Evolutionary conservation across 2,329 filamentous ascomycete species (phyloP).

Genomic region (Didymella exigua): DNA sequence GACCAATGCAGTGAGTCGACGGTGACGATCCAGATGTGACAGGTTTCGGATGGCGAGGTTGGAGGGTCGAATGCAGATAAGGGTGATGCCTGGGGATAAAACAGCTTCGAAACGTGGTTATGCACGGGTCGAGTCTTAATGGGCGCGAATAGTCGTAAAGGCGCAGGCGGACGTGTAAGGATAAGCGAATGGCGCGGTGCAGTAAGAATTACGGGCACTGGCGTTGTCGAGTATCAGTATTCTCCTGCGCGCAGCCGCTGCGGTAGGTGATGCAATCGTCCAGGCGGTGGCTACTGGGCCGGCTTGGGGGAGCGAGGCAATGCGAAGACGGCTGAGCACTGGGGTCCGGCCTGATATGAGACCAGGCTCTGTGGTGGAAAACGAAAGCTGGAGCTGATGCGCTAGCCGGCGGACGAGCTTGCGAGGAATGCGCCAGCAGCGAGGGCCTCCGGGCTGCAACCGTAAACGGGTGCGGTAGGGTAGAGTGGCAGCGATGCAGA

Average conservation of each 20-base stretch:
- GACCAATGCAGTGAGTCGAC: slow-evolving; percentile 24
- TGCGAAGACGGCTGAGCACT: slow-evolving; percentile 14
- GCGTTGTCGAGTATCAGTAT: slow-evolving; percentile 2
- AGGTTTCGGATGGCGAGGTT: slow-evolving; percentile 24
- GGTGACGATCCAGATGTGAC: slow-evolving; percentile 25
- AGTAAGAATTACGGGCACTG: slow-evolving; percentile 22
- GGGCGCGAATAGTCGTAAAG: slow-evolving; percentile 7
- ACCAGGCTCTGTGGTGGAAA: slow-evolving; percentile 18
- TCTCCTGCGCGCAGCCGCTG: slow-evolving; percentile 17
- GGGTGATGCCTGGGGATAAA: slow-evolving; percentile 32
- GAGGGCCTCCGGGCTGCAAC: slow-evolving; percentile 17
- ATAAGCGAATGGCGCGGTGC: slow-evolving; percentile 33
- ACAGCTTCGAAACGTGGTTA: slow-evolving; percentile 46
- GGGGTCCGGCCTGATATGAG: slow-evolving; percentile 32
- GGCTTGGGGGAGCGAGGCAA: slow-evolving; percentile 21
- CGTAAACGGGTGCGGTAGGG: slow-evolving; percentile 20
- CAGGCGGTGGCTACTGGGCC: slow-evolving; percentile 13
- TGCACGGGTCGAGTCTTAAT: slow-evolving; percentile 22
- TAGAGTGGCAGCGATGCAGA: slow-evolving; percentile 16
- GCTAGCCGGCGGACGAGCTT: slow-evolving; percentile 28
- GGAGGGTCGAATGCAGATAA: slow-evolving; percentile 24
- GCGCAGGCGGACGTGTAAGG: slow-evolving; percentile 18
- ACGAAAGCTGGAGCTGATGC: slow-evolving; percentile 25
- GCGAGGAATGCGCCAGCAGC: slow-evolving; percentile 37
- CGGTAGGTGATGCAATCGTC: slow-evolving; percentile 23